Evolutionary conservation across 1,284 basidiomycete genomes (phyloP).

Genomic region (Golubevia pallescens): DNA sequence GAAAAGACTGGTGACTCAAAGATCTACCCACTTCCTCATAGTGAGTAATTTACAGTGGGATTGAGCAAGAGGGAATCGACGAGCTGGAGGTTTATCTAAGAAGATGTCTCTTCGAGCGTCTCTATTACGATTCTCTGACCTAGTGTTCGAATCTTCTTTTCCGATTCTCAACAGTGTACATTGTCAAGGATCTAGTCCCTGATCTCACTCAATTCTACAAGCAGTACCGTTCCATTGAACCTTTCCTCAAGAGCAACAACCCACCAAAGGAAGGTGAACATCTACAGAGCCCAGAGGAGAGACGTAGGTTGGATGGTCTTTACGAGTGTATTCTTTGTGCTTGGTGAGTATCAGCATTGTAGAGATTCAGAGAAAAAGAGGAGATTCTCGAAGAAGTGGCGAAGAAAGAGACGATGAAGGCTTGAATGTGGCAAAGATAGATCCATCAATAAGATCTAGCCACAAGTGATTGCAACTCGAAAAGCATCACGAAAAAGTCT

Average conservation of each 20-base stretch:
- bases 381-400: too few species aligned
- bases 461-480: neutral
- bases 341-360: slow-evolving; percentile 12
- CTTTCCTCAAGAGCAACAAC: slow-evolving; percentile 59
- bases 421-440: too few species aligned
- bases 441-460: too few species aligned
- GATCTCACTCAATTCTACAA: slow-evolving; percentile 91
- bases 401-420: too few species aligned
- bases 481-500: too few species aligned
- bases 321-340: slow-evolving; percentile 74
- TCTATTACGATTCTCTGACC: too few species aligned
- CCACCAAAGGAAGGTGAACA: slow-evolving; percentile 72
- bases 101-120: too few species aligned
- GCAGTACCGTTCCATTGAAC: slow-evolving; percentile 98
- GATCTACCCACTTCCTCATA: slow-evolving; percentile 98
- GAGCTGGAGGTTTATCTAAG: too few species aligned
- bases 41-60: slow-evolving; percentile 62
- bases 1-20: slow-evolving; percentile 80
- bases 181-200: slow-evolving; percentile 96
- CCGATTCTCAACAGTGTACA: slow-evolving; percentile 94
- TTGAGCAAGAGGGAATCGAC: too few species aligned
- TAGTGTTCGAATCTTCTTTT: too few species aligned
- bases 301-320: slow-evolving; percentile 93
- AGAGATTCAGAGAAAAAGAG: too few species aligned
- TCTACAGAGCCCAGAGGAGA: slow-evolving; percentile 87